Base-by-base conservation (phyloP, 1,284 basidiomycete species). In the Ceratobasidium sp. region DNA sequence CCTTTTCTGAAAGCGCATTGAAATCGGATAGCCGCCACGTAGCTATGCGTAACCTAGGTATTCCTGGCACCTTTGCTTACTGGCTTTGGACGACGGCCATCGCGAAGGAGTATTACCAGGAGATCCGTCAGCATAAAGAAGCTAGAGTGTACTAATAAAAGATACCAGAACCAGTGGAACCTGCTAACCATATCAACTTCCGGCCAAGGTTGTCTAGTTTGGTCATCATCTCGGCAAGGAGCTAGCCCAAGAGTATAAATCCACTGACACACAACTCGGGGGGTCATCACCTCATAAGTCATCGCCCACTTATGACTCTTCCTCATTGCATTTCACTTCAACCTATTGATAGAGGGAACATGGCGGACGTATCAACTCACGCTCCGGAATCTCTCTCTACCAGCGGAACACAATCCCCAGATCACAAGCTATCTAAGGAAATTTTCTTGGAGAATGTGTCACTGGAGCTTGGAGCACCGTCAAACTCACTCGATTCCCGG, bases 21-120 rank as follows among this genome's bases (percentile, higher is more conserved):
- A n/a, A n/a, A n/a, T n/a, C n/a, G n/a, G n/a, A n/a, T n/a, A n/a
- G n/a, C n/a, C n/a, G n/a, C n/a, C n/a, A n/a, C n/a, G n/a, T n/a
- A n/a, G n/a, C n/a, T n/a, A n/a, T n/a, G n/a, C n/a, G n/a, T n/a
- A n/a, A n/a, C n/a, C n/a, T n/a, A n/a, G n/a, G n/a, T n/a, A n/a
- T n/a, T n/a, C n/a, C n/a, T n/a, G n/a, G n/a, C n/a, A n/a, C n/a
- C n/a, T n/a, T n/a, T n/a, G n/a, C n/a, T n/a, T 41, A 41, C 36
- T 41, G 11, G 36, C 36, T 4, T 11, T 11, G 36, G n/a, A n/a
- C 36, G 36, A 5, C 4, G 36, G 6, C 66, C 66, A 69, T 69
- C 36, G 66, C 53, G 66, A 69, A 69, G 66, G 22, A 24, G 31
- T 45, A 69, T 69, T 51, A 69, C 53, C 31, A 57, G 17, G 15